A percentile compares a stretch with the other conserved stretches of the same genome.
Conservation (phyloP, 306 rosid genomes). For the Hylodesmum podocarpum region DNA sequence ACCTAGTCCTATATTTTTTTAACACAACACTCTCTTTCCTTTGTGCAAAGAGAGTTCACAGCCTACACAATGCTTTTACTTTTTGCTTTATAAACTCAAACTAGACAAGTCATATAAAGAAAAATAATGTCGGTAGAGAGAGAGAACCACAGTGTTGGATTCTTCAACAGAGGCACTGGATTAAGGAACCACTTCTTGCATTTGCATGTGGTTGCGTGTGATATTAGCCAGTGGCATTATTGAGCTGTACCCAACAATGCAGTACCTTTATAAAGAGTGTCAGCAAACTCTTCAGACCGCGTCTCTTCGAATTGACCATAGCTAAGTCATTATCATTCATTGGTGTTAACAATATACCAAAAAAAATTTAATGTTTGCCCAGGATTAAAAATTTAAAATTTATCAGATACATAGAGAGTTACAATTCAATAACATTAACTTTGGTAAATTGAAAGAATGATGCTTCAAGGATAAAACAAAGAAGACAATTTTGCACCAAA, state of each 20-base stretch:
- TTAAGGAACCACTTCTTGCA: not conserved
- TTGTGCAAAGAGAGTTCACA: constrained; percentile 24
- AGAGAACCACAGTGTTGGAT: constrained; percentile 20
- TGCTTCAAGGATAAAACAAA: not conserved
- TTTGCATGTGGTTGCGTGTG: not conserved
- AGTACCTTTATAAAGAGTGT: constrained; percentile 5
- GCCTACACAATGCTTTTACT: constrained; percentile 1
- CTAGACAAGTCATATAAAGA: constrained; percentile 5
- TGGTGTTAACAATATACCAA: not conserved
- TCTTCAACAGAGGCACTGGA: constrained; percentile 20
- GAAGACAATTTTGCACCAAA: not conserved
- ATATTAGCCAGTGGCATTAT: not conserved
- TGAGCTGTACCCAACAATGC: constrained; percentile 43
- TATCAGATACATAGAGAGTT: not conserved
- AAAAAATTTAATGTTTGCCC: not conserved
- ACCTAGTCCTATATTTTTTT: not conserved
- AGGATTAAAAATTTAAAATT: not conserved
- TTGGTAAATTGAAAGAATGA: not conserved
- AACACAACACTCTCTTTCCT: not conserved
- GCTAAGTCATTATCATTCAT: not conserved
- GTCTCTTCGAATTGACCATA: not conserved
- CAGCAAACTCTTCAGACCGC: constrained; percentile 13
- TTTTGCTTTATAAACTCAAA: constrained; percentile 15
- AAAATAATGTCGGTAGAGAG: constrained; percentile 33
- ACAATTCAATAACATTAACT: not conserved